Percentiles rank a stretch among this genome's conserved stretches.
These are phyloP conservation scores for Ganoderma resinaceum DNA, from an alignment of 1,284 basidiomycete species.

Conservation along the genomic window DNA sequence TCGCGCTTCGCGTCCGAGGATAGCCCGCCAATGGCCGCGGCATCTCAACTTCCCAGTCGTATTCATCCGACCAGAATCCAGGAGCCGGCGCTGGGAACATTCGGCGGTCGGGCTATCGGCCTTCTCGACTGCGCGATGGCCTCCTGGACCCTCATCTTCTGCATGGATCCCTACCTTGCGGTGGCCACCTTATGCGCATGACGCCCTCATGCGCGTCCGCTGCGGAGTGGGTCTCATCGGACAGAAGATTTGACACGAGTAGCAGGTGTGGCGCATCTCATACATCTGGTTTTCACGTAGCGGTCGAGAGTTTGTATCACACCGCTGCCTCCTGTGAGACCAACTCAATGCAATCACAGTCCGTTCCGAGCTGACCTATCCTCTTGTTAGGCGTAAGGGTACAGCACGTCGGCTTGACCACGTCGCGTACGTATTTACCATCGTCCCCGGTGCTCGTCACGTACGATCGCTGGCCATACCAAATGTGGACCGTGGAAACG, in stretches of 20 bases:
- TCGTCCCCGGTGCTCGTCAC: not conserved
- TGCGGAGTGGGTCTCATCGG: not conserved
- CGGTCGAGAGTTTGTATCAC: not conserved
- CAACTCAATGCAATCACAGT: slow-evolving; percentile 4
- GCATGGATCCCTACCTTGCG: not conserved
- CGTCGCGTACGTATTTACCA: not conserved
- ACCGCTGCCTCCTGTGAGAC: not conserved
- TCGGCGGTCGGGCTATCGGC: not conserved
- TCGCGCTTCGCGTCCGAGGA: not conserved
- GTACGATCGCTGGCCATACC: not conserved
- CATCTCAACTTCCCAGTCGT: not conserved
- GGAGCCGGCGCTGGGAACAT: slow-evolving; percentile 8
- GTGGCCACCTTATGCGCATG: not conserved
- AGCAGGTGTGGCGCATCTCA: not conserved
- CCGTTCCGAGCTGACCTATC: slow-evolving; percentile 1
- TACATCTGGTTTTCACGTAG: not conserved
- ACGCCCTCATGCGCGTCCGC: not conserved
- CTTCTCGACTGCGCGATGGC: slow-evolving; percentile 6
- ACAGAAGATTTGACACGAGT: not conserved
- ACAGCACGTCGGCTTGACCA: not conserved
- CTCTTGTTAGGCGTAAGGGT: not conserved
- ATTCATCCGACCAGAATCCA: not conserved
- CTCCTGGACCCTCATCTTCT: not conserved
- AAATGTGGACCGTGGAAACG: slow-evolving; percentile 3
- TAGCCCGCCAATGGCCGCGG: not conserved